Evolutionary conservation across 2,329 filamentous ascomycete genomes (phyloP), one percentile per base, ranked within the genome.

Genomic region (Monosporascus sp.): DNA sequence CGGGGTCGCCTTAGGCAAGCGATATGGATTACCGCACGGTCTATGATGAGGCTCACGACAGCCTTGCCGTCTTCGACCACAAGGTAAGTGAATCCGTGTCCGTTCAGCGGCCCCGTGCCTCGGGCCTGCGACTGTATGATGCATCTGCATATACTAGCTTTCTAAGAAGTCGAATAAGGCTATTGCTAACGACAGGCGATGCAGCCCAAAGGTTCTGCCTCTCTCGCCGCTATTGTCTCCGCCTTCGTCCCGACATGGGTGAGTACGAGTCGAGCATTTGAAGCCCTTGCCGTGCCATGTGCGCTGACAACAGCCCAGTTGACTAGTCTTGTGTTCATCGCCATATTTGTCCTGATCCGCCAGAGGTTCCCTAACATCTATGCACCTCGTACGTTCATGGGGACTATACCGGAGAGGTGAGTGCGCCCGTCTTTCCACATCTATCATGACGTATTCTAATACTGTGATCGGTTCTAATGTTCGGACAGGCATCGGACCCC

Each of bases 221-320:
- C 65, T 3, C 55, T 66, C 3, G 60, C 62, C 3, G 57, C 65
- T 18, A 52, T 67, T 1, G 15, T 65, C 6, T 61, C 63, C n/a
- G 64, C 65, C 25, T 64, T 67, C 42, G 56, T 66, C 17, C 65
- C 65, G 3, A 60, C 65, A 27, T 65, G 56, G 59, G 65, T 67
- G 48, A 60, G 65, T 60, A 15, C 14, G 9, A 14, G 31, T 14
- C 4, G 31, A 11, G 9, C 31, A 36, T 42, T 41, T 37, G 27
- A 18, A 22, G 15, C 20, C 15, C n/a, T 14, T 15, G 50, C 41
- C 9, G 46, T 4, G 2, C 6, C 22, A 17, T 36, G 22, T 47
- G 27, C 7, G 50, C 60, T 65, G 45, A 66, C 20, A 17, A 8
- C 14, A 17, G 14, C 31, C 4, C 50, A 67, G 65, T 54, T 51